Base-by-base conservation (phyloP, 2,329 filamentous ascomycete genomes). In the Fusarium sp. region DNA sequence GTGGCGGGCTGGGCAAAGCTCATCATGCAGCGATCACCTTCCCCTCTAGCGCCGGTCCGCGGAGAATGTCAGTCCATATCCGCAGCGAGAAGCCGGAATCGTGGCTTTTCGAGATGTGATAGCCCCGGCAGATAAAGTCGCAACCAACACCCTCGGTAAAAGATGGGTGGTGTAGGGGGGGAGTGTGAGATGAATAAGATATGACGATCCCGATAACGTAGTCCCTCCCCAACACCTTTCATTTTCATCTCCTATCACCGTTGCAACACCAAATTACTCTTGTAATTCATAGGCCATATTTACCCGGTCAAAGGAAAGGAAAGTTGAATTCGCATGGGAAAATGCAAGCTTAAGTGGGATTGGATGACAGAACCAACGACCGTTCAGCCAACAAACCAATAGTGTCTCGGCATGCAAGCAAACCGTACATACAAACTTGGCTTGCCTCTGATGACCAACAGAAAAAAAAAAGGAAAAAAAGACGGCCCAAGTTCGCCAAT, bases 51-150 rank as follows among this genome's bases (percentile, higher is more conserved):
- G 74, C 64, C 46, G 63, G 11, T 10, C 63, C 61, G 44, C 62
- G 49, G 42, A 35, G 35, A 58, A 44, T 42, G 46, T 42, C 62
- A 51, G 36, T 49, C 64, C 56, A 17, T 44, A 31, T 51, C 46
- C 46, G 46, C 29, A 35, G 57, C 31, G 17, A 53, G 56, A 33
- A 36, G 14, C 40, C 14, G 27, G 57, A 64, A 64, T 68, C 42
- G 66, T 69, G 72, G 66, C 73, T 68, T 71, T 74, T 20, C 76
- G 73, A 76, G 60, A 72, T 76, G 59, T 77, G 75, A 77, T 66
- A 73, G 66, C 35, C 33, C 46, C 44, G 44, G 44, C 17, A 51
- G 31, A 49, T 59, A 12, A 62, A 20, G 40, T 38, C 22, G 35
- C 51, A 49, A 64, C 70, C 40, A 65, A 64, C 56, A 44, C 38